Base-by-base conservation (phyloP, 176 grass and related monocot species). In the Carex littledalei region DNA sequence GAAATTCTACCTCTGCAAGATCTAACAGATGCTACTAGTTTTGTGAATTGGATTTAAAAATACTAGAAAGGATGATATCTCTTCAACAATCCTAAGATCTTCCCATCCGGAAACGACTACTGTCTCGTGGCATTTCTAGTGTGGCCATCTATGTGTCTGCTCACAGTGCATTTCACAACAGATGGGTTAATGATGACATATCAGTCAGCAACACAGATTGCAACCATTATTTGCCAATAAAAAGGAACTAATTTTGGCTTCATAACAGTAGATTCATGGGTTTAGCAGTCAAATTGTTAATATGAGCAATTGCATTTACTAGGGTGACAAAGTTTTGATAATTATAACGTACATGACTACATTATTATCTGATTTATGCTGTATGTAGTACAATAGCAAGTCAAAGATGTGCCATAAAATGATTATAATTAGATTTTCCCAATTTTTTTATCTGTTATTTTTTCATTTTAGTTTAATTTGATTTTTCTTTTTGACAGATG, bases 401-500 rank as follows among this genome's bases (percentile, higher is more conserved):
- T 43, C 0, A 47, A 10, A 39, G n/a, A 37, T 79, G 14, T 76
- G 67, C 18, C 18, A 76, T 18, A 2, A 56, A 6, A 49, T 82
- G 3, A 61, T 75, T 61, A 86, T 83, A 52, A 21, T 66, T 90
- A 31, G 63, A 41, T 69, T 80, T 84, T 45, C 24, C 26, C 5
- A 31, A 59, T 85, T 81, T 69, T 85, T 10, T 69, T 87, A 53
- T 72, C 20, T 56, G 17, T 41, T 82, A 6, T 39, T 71, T 16
- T 18, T 81, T 81, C n/a, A 39, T 41, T 47, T 85, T 59, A 57
- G 22, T 74, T 78, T 87, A 2, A 57, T 69, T 59, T 61, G 14
- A 82, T 90, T 90, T 50, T 84, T 84, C 14, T 26, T 72, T 71
- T 85, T 75, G 68, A 73, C 80, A 99, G 93, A 99, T 99, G 96